These are phyloP conservation scores for Globisporangium paddicum DNA, from an alignment of 352 stramenopile species.

Conservation along the genomic window DNA sequence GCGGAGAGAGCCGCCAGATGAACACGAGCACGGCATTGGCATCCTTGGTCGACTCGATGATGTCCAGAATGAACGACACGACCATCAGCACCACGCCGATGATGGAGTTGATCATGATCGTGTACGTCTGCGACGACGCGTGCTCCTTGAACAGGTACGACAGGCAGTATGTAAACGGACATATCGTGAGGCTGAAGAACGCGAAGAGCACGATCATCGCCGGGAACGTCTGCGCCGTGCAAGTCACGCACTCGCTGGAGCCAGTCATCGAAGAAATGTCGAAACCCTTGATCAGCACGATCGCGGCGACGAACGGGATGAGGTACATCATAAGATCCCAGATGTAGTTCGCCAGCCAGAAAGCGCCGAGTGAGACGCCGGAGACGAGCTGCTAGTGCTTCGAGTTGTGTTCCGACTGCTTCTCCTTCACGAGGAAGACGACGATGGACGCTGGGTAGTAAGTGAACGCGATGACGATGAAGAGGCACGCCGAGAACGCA, in stretches of 20 bases:
- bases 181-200: constrained; percentile 58
- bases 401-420: constrained; percentile 83
- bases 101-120: constrained; percentile 55
- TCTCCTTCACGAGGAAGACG: constrained; percentile 94
- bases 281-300: constrained; percentile 35
- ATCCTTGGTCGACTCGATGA: constrained; percentile 20
- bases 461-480: constrained; percentile 88
- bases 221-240: constrained; percentile 15
- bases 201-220: constrained; percentile 54
- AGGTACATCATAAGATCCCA: constrained; percentile 92
- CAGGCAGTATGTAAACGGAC: constrained; percentile 51
- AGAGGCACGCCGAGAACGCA: constrained; percentile 69
- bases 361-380: constrained; percentile 86
- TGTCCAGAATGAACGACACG: constrained; percentile 33
- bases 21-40: constrained; percentile 40
- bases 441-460: constrained; percentile 91
- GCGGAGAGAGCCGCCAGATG: constrained; percentile 52
- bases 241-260: constrained; percentile 19
- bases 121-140: constrained; percentile 40
- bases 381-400: constrained; percentile 96
- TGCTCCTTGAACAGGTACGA: constrained; percentile 54
- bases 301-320: constrained; percentile 38
- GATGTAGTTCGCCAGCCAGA: constrained; percentile 94
- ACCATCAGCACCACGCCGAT: constrained; percentile 60
- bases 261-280: constrained; percentile 28